Evolutionary conservation across 257 asterid genomes (phyloP).

Genomic region (Solanum bulbocastanum): DNA sequence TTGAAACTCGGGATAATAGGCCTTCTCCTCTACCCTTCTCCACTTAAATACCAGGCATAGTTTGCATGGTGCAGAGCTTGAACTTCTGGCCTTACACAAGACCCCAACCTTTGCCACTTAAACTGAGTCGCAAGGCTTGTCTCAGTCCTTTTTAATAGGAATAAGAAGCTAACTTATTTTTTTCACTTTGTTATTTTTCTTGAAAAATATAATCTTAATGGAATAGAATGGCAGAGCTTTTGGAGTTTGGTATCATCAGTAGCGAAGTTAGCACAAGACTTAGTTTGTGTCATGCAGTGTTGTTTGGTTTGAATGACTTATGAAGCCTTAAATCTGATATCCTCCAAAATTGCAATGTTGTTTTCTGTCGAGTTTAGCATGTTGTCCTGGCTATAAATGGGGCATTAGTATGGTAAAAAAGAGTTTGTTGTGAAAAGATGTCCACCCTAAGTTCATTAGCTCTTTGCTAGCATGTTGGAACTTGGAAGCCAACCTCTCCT

Average conservation of each 20-base stretch:
- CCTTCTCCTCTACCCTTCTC: background rate
- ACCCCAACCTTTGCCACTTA: background rate
- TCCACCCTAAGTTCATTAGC: background rate
- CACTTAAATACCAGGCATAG: background rate
- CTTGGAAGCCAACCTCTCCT: background rate
- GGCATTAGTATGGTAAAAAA: background rate
- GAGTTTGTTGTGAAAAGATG: background rate
- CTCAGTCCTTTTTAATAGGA: background rate
- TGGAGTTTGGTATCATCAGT: background rate
- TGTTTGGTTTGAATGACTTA: background rate
- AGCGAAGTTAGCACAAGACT: background rate
- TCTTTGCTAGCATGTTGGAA: background rate
- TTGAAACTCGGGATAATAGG: background rate
- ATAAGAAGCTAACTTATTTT: background rate
- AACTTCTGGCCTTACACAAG: background rate
- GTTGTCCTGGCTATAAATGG: background rate
- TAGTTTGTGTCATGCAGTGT: background rate
- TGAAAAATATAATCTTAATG: background rate
- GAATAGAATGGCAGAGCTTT: background rate
- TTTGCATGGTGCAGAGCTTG: background rate
- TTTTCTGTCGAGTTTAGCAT: background rate
- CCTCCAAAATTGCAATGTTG: background rate
- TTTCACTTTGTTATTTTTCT: background rate
- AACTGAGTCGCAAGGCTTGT: background rate
- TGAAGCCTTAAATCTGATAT: background rate